These are phyloP conservation scores for Naganishia vaughanmartiniae DNA, from an alignment of 768 basidiomycete genomes.

Conservation along the genomic window DNA sequence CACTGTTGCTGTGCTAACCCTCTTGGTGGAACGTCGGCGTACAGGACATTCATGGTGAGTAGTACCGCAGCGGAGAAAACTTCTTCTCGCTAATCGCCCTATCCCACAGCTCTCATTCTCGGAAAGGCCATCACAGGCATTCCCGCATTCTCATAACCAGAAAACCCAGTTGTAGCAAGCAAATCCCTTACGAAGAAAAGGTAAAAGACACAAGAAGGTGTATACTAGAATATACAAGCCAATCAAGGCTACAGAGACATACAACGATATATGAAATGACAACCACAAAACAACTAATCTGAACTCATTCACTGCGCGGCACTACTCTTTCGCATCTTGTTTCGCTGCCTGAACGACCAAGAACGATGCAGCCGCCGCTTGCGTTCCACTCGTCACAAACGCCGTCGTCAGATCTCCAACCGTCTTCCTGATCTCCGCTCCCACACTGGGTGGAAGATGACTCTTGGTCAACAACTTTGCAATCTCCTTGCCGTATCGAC, in stretches of 20 bases:
- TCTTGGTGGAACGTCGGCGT: background rate
- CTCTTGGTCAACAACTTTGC: conserved; percentile 63
- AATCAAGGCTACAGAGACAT: conserved; percentile 7
- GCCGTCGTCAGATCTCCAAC: conserved; percentile 80
- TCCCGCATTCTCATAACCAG: conserved; percentile 63
- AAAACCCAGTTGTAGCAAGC: background rate
- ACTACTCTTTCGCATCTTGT: conserved; percentile 12
- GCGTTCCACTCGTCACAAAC: conserved; percentile 61
- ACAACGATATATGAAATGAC: conserved; percentile 6
- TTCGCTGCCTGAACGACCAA: conserved; percentile 51
- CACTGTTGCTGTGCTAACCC: background rate
- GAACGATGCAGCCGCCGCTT: conserved; percentile 45
- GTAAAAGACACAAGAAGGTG: conserved; percentile 3
- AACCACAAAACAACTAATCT: background rate
- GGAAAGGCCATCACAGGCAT: conserved; percentile 90
- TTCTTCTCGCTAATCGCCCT: background rate
- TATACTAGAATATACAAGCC: background rate
- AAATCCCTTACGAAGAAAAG: background rate
- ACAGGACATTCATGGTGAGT: conserved; percentile 49
- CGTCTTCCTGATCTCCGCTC: conserved; percentile 70
- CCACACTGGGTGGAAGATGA: conserved; percentile 54
- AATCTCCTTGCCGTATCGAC: conserved; percentile 64
- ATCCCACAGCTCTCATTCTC: conserved; percentile 66
- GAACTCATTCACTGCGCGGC: background rate
- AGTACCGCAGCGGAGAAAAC: conserved; percentile 53